Evolutionary conservation across 2,329 filamentous ascomycete genomes (phyloP).

Genomic region (Zymoseptoria crescenta): DNA sequence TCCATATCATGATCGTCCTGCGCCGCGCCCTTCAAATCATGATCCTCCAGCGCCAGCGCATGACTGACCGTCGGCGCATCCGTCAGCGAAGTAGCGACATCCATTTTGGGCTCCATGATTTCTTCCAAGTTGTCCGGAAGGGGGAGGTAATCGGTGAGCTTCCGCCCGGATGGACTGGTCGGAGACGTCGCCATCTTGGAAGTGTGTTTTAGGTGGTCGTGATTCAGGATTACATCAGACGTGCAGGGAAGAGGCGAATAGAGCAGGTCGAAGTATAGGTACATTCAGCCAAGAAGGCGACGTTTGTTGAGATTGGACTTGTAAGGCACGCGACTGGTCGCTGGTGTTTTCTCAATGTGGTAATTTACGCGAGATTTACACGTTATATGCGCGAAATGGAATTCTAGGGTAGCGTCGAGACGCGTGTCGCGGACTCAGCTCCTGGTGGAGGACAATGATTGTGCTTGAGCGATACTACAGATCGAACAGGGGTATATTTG

Average conservation of each 20-base stretch:
- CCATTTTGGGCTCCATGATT: constrained; percentile 27
- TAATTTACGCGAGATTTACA: not conserved
- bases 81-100: constrained; percentile 26
- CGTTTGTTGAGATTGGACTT: not conserved
- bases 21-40: constrained; percentile 41
- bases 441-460: not conserved
- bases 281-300: not conserved
- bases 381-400: not conserved
- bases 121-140: constrained; percentile 26
- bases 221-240: not conserved
- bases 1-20: constrained; percentile 41
- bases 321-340: not conserved
- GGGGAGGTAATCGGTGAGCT: constrained; percentile 25
- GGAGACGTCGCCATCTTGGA: constrained; percentile 1
- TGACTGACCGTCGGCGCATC: constrained; percentile 42
- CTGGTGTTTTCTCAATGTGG: not conserved
- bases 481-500: not conserved
- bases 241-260: not conserved
- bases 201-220: not conserved
- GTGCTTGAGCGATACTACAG: too few species aligned
- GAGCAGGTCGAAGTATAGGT: not conserved
- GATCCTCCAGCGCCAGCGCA: constrained; percentile 38
- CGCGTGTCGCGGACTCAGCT: not conserved
- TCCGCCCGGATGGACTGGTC: not conserved
- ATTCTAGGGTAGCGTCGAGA: not conserved